Evolutionary conservation across 805 yeast genomes (phyloP).

Genomic region (Wickerhamiella qilinensis): DNA sequence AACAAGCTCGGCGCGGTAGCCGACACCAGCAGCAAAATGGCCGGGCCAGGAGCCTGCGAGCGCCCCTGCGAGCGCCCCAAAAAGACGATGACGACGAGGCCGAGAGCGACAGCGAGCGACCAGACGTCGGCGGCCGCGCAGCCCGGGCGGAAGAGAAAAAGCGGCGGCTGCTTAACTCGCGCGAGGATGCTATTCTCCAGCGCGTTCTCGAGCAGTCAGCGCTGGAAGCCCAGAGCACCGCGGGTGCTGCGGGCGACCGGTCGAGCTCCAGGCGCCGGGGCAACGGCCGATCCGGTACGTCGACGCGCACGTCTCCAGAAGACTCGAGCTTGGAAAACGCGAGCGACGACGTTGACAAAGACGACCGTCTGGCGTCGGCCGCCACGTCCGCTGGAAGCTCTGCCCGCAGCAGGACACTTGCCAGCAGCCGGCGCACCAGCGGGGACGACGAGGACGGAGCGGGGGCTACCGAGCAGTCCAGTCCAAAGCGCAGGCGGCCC

Average conservation of each 20-base stretch:
- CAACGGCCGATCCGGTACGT: too few relatives aligned
- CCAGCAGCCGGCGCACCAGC: background rate
- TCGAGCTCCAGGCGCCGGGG: background rate
- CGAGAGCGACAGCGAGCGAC: slow-evolving; percentile 1
- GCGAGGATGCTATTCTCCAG: slow-evolving; percentile 25
- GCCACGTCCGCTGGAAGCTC: too few relatives aligned
- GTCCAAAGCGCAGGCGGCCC: too few relatives aligned
- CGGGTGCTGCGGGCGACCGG: slow-evolving; percentile 4
- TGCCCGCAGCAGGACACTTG: too few relatives aligned
- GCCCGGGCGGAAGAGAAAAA: slow-evolving; percentile 1
- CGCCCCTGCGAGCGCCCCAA: too few relatives aligned
- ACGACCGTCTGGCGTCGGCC: too few relatives aligned
- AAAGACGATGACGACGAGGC: background rate
- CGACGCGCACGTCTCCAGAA: background rate
- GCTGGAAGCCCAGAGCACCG: slow-evolving; percentile 18
- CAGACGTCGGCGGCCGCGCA: too few relatives aligned
- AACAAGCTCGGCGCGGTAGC: too few relatives aligned
- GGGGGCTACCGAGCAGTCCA: background rate
- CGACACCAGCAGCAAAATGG: too few relatives aligned
- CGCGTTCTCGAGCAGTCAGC: slow-evolving; percentile 27
- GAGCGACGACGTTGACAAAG: background rate
- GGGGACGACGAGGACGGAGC: too few relatives aligned
- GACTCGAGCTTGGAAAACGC: background rate
- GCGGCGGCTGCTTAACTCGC: slow-evolving; percentile 19
- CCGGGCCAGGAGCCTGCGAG: too few relatives aligned